Conservation (phyloP, 306 rosid species). For the Echinosophora koreensis region DNA sequence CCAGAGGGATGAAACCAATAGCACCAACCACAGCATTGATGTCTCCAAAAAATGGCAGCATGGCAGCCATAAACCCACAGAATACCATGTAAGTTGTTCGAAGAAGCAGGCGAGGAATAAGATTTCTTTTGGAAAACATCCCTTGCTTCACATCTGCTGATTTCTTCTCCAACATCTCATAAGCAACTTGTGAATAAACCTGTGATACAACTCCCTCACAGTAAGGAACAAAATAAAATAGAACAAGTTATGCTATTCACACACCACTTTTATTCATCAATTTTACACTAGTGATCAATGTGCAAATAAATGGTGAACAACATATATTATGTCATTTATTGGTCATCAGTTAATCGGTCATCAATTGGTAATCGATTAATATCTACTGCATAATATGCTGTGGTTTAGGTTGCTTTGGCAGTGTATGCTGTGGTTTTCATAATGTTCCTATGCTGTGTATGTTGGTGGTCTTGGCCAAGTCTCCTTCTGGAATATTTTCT, state of each 20-base stretch:
- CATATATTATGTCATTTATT: too few relatives aligned
- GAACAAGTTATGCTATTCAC: background rate
- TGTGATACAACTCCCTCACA: conserved; percentile 35
- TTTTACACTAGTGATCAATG: too few relatives aligned
- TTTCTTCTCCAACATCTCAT: conserved; percentile 90
- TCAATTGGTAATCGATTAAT: too few relatives aligned
- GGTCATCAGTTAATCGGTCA: too few relatives aligned
- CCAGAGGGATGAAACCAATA: conserved; percentile 90
- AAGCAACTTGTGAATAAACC: conserved; percentile 99
- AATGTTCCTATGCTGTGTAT: too few relatives aligned
- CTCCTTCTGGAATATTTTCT: too few relatives aligned
- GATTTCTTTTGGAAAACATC: conserved; percentile 80
- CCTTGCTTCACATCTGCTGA: conserved; percentile 88
- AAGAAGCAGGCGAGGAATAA: conserved; percentile 80
- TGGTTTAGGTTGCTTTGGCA: too few relatives aligned
- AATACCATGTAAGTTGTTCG: conserved; percentile 75
- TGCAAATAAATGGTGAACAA: too few relatives aligned
- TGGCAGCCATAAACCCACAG: conserved; percentile 88
- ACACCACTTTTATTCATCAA: too few relatives aligned
- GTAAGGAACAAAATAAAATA: background rate
- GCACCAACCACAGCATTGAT: conserved; percentile 89
- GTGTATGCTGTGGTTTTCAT: too few relatives aligned
- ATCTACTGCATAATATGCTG: too few relatives aligned
- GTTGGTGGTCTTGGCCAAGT: too few relatives aligned
- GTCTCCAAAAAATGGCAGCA: conserved; percentile 97